Conservation (phyloP, 202 grass and related monocot species). For the Schoenoplectus triqueter region DNA sequence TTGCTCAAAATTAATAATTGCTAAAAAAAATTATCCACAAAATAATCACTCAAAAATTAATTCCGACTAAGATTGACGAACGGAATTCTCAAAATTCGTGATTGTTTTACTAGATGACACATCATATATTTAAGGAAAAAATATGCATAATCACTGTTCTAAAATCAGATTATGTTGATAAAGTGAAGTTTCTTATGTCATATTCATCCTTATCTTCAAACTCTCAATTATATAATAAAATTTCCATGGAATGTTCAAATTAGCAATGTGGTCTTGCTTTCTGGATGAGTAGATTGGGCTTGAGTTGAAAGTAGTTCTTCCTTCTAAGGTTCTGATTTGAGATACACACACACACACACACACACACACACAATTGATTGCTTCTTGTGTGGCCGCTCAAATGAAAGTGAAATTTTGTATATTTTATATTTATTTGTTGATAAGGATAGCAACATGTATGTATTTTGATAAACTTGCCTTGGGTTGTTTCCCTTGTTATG, state of each 20-base stretch:
- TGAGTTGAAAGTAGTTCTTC: slow-evolving; percentile 19
- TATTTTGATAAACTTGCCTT: neutral
- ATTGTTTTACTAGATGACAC: no score
- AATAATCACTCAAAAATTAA: no score
- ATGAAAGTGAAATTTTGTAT: neutral
- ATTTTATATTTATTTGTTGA: neutral
- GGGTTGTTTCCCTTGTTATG: slow-evolving; percentile 1
- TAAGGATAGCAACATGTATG: neutral
- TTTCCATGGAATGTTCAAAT: neutral
- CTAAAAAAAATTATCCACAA: no score
- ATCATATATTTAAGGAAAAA: neutral
- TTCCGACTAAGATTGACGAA: neutral
- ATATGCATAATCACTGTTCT: neutral
- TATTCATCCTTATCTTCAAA: neutral
- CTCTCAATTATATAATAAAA: neutral
- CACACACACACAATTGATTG: neutral
- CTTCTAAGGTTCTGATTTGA: slow-evolving; percentile 24
- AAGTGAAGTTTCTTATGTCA: neutral
- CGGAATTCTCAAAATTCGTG: neutral
- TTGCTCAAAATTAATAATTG: no score
- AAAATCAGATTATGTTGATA: neutral
- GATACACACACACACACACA: neutral
- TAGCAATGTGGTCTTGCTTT: slow-evolving; percentile 11
- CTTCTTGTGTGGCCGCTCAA: slow-evolving; percentile 14
- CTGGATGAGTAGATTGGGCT: slow-evolving; percentile 14